Percentiles rank a stretch among this genome's conserved stretches.
phyloP scores from a whole-genome alignment of 2,329 filamentous ascomycete genomes.

The Berkeleyomyces basicola region DNA sequence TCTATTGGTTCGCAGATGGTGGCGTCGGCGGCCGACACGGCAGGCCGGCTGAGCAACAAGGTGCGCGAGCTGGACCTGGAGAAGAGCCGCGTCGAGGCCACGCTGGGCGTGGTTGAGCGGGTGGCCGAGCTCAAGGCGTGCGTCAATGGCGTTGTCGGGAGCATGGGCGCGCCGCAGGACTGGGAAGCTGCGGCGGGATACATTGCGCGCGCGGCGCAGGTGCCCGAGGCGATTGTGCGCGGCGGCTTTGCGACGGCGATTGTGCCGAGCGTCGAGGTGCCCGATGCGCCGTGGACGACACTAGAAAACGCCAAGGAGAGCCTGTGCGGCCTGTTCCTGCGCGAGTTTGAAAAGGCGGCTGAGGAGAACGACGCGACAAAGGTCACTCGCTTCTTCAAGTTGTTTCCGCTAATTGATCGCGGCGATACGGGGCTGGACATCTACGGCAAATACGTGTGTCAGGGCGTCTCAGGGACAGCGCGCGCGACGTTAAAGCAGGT shows the following conservation, averaged over 20 bases:
- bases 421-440: slow-evolving; percentile 83
- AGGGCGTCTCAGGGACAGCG: slow-evolving; percentile 75
- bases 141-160: slow-evolving; percentile 81
- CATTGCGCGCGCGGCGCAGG: slow-evolving; percentile 62
- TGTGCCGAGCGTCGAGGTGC: slow-evolving; percentile 89
- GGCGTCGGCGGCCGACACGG: slow-evolving; percentile 67
- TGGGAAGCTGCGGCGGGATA: slow-evolving; percentile 95
- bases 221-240: slow-evolving; percentile 64
- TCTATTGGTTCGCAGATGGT: slow-evolving; percentile 84
- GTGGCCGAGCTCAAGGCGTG: slow-evolving; percentile 95
- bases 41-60: slow-evolving; percentile 66
- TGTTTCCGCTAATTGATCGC: slow-evolving; percentile 85
- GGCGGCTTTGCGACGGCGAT: slow-evolving; percentile 81
- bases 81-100: slow-evolving; percentile 80
- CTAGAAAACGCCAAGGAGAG: slow-evolving; percentile 77
- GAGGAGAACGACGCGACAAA: slow-evolving; percentile 72
- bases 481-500: slow-evolving; percentile 62
- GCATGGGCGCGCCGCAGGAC: slow-evolving; percentile 95
- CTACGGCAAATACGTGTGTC: slow-evolving; percentile 90
- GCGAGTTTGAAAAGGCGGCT: slow-evolving; percentile 89
- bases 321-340: slow-evolving; percentile 73
- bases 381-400: slow-evolving; percentile 93
- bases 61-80: slow-evolving; percentile 81
- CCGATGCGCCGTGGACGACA: slow-evolving; percentile 75
- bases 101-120: slow-evolving; percentile 82